These are phyloP conservation scores for Pythium grandisporangium DNA, from an alignment of 352 stramenopile species.

Conservation along the genomic window DNA sequence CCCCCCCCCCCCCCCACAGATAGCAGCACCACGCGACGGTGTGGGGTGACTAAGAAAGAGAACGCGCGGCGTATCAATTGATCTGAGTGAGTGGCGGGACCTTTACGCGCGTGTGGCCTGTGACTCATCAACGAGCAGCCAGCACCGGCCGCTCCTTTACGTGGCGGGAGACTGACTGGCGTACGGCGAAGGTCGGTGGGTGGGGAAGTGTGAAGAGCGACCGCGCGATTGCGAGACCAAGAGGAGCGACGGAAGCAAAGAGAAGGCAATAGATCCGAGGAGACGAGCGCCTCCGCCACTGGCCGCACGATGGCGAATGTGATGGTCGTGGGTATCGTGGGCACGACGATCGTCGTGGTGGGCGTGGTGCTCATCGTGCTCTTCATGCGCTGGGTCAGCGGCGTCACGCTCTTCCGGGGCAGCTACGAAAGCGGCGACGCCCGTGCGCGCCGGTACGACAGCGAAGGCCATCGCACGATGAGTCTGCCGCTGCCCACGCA, in stretches of 20 bases:
- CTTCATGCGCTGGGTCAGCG: slow-evolving; percentile 14
- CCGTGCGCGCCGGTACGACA: slow-evolving; percentile 9
- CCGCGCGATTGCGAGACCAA: background rate
- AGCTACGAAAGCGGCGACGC: background rate
- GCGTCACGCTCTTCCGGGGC: slow-evolving; percentile 8
- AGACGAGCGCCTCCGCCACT: background rate
- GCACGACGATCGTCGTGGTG: slow-evolving; percentile 11
- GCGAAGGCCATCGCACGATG: slow-evolving; percentile 22
- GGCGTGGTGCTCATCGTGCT: slow-evolving; percentile 13
- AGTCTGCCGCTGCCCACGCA: slow-evolving; percentile 14
- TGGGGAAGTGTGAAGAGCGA: too few species aligned
- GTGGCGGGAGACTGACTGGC: too few species aligned
- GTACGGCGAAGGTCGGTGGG: too few species aligned
- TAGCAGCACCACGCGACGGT: too few species aligned
- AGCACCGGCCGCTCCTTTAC: too few species aligned
- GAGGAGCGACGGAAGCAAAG: background rate
- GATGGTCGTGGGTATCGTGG: slow-evolving; percentile 14
- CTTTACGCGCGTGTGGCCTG: too few species aligned
- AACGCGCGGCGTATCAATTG: too few species aligned
- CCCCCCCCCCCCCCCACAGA: too few species aligned
- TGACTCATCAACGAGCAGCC: too few species aligned
- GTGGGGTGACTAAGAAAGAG: too few species aligned
- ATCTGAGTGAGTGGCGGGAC: too few species aligned
- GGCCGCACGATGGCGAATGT: slow-evolving; percentile 9
- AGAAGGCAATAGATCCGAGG: background rate